Evolutionary conservation across 768 basidiomycete genomes (phyloP), one percentile per base, ranked within the genome.

Genomic region (Thelephora ganbajun): DNA sequence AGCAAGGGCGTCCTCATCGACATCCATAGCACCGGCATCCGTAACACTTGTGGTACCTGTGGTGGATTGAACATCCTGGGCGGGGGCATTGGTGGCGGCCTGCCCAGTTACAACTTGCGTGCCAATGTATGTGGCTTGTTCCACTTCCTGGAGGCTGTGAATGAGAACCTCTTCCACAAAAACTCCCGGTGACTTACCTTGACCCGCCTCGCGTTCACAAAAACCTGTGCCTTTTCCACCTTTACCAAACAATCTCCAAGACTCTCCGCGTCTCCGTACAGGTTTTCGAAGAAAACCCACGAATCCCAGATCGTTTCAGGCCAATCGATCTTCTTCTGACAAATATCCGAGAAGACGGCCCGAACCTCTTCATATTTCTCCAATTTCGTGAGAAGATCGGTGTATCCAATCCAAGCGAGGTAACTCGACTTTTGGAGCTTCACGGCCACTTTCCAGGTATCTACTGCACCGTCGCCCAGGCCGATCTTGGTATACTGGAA

Each of bases 291-390:
- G n/a, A 72, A 65, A 14, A 81, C 57, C 86, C 89, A 94, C 1
- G 86, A 82, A 48, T 92, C 88, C 80, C 88, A 94, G 6, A 98
- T 67, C 9, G 82, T 84, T 62, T 99, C 94, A 0, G 96, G 92
- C 83, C 92, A 98, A 62, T 99, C 94, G 35, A 98, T 56, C 44
- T 81, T 76, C 59, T 83, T 84, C 39, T 69, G 67, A 23, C 79
- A 73, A 3, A 85, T 68, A 50, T 80, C 77, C 36, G 67, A 63
- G 60, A 88, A 94, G 6, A 77, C 65, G 19, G 71, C 66, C 35
- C 90, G 77, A 2, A 83, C 84, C 42, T 74, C 66, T 13, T 77
- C 71, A 45, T 77, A 65, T 53, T 66, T 67, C 49, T 72, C 69
- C 33, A 71, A 63, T 59, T 75, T 75, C 89, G 78, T 76, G 14